phyloP scores from a whole-genome alignment of 75 land plant genomes.

The Cryptomeria japonica region DNA sequence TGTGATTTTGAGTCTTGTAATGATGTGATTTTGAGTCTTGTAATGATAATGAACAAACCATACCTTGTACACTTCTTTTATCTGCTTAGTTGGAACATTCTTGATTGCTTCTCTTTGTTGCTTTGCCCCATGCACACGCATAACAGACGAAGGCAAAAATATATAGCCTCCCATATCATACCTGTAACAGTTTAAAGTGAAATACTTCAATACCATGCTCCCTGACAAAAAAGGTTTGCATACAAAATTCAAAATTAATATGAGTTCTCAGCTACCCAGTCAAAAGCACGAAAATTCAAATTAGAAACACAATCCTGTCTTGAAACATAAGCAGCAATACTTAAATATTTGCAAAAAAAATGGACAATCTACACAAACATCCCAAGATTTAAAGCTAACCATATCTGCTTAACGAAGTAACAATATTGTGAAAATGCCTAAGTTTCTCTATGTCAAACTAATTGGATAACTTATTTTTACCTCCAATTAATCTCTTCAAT shows the following conservation, averaged over 20 bases:
- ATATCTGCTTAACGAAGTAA: background rate
- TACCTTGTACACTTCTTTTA: constrained; percentile 70
- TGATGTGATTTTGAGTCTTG: background rate
- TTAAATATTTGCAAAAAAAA: background rate
- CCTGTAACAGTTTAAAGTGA: constrained; percentile 28
- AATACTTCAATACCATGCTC: background rate
- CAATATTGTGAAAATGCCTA: background rate
- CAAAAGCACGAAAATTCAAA: background rate
- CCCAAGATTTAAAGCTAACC: background rate
- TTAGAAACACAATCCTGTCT: background rate
- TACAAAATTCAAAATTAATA: background rate
- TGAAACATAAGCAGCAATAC: background rate
- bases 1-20: background rate
- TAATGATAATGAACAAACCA: background rate
- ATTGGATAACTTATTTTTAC: background rate
- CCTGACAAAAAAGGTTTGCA: background rate
- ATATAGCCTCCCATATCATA: constrained; percentile 81
- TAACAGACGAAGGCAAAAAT: constrained; percentile 71
- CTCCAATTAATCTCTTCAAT: background rate
- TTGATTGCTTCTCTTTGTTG: constrained; percentile 78
- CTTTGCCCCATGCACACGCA: constrained; percentile 90
- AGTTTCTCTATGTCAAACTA: background rate
- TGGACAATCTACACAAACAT: background rate
- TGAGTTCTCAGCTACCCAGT: background rate
- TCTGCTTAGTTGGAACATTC: constrained; percentile 49